A percentile compares a stretch with the other conserved stretches of the same genome.
phyloP scores from a whole-genome alignment of 192 early-diverging fungal genomes.

The Coemansia sp. region DNA sequence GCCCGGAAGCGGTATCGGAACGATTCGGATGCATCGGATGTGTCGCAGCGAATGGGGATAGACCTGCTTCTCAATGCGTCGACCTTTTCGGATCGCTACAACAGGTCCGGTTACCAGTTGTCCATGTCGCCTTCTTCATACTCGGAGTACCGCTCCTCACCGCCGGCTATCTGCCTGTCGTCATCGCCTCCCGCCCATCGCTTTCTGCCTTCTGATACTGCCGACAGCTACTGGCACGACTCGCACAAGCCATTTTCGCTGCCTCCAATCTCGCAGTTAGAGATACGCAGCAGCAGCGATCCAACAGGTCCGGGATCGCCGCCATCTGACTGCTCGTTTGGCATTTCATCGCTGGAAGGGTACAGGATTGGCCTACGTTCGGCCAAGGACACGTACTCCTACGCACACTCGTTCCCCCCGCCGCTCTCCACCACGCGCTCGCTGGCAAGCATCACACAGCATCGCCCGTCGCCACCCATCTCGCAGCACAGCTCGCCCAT shows the following conservation, averaged over 20 bases:
- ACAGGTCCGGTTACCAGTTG: conserved; percentile 19
- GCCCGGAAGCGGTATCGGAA: conserved; percentile 23
- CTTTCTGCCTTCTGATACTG: not conserved
- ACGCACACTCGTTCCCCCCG: conserved; percentile 25
- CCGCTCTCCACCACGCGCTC: conserved; percentile 42
- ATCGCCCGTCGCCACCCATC: conserved; percentile 39
- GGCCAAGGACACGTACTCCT: not conserved
- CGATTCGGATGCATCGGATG: conserved; percentile 21
- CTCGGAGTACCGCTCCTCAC: conserved; percentile 14
- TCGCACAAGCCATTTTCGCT: conserved; percentile 13
- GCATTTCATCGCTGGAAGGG: conserved; percentile 31
- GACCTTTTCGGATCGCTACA: conserved; percentile 37
- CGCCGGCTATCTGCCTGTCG: not conserved
- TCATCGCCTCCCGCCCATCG: conserved; percentile 15
- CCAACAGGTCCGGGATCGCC: conserved; percentile 15
- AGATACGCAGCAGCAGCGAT: not conserved
- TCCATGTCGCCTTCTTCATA: conserved; percentile 30
- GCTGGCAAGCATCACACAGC: conserved; percentile 22
- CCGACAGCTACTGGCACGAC: conserved; percentile 12
- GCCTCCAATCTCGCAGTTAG: conserved; percentile 46
- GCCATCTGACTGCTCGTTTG: conserved; percentile 25
- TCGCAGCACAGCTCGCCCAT: conserved; percentile 37
- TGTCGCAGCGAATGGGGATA: conserved; percentile 41
- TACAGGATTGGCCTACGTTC: conserved; percentile 28
- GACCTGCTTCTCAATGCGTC: conserved; percentile 52